These are phyloP conservation scores for Durio zibethinus DNA, from an alignment of 345 rosid species.

Conservation along the genomic window DNA sequence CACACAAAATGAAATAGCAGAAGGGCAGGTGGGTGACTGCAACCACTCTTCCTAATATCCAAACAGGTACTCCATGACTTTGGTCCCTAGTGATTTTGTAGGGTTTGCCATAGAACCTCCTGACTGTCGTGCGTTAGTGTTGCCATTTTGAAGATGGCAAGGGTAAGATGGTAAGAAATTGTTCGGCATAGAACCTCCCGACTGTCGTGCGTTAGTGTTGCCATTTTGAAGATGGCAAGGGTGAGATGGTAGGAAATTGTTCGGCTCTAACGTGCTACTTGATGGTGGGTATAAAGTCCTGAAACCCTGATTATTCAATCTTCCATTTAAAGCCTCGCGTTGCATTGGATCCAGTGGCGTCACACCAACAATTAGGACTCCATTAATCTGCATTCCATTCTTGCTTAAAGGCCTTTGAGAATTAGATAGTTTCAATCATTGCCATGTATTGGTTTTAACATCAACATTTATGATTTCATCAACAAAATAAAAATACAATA, in stretches of 20 bases:
- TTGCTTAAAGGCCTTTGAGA: conserved; percentile 89
- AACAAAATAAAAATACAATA: background rate
- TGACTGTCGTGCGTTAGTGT: conserved; percentile 47
- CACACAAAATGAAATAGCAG: background rate
- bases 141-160: conserved; percentile 63
- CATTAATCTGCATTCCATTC: conserved; percentile 81
- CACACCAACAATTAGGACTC: conserved; percentile 81
- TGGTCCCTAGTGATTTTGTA: conserved; percentile 70
- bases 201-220: conserved; percentile 47
- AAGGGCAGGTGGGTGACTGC: background rate
- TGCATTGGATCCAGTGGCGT: conserved; percentile 86
- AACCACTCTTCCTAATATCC: conserved; percentile 40
- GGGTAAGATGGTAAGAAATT: conserved; percentile 43
- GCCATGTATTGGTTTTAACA: background rate
- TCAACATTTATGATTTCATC: background rate
- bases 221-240: conserved; percentile 69
- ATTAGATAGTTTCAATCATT: conserved; percentile 57
- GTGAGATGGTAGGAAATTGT: conserved; percentile 36
- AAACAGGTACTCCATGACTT: conserved; percentile 77
- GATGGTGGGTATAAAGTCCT: conserved; percentile 68
- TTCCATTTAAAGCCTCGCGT: conserved; percentile 63
- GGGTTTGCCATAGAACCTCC: conserved; percentile 82
- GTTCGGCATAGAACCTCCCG: conserved; percentile 57
- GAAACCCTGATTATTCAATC: conserved; percentile 75
- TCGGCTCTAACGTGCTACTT: conserved; percentile 42